phyloP scores from a whole-genome alignment of 2,329 filamentous ascomycete species.

The Colletotrichum chrysophilum region DNA sequence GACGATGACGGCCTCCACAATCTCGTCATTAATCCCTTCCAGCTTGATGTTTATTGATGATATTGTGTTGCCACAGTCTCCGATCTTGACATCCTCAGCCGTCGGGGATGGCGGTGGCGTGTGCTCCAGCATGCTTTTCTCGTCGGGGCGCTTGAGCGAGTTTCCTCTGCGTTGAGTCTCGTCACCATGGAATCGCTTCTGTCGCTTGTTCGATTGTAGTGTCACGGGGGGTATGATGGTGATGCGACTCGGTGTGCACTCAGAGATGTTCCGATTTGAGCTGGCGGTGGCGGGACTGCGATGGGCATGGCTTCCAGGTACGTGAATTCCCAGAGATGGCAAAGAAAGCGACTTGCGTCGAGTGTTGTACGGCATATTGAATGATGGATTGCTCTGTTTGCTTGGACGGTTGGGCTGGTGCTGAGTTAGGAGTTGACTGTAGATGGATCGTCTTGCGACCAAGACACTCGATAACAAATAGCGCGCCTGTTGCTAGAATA shows the following conservation, averaged over 20 bases:
- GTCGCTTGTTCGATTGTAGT: constrained; percentile 64
- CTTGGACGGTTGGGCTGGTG: background rate
- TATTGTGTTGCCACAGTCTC: background rate
- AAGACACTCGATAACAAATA: background rate
- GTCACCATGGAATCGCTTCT: constrained; percentile 77
- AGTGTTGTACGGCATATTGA: constrained; percentile 91
- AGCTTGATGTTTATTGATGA: constrained; percentile 54
- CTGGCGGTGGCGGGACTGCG: constrained; percentile 58
- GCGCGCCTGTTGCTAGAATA: background rate
- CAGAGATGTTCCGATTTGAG: constrained; percentile 22
- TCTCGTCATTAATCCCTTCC: constrained; percentile 89
- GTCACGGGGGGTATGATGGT: constrained; percentile 26
- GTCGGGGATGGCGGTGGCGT: constrained; percentile 64
- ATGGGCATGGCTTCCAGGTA: constrained; percentile 71
- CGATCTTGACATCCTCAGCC: background rate
- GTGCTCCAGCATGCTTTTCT: constrained; percentile 61
- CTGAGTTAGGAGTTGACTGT: background rate
- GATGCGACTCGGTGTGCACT: constrained; percentile 19
- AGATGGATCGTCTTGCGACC: background rate
- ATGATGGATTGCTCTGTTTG: background rate
- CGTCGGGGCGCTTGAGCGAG: constrained; percentile 25
- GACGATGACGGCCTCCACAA: constrained; percentile 88
- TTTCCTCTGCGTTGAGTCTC: constrained; percentile 28
- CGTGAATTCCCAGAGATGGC: constrained; percentile 89
- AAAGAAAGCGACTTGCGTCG: constrained; percentile 94